Base-by-base conservation (phyloP, 2,329 filamentous ascomycete genomes). In the Dothiorella sarmentorum region DNA sequence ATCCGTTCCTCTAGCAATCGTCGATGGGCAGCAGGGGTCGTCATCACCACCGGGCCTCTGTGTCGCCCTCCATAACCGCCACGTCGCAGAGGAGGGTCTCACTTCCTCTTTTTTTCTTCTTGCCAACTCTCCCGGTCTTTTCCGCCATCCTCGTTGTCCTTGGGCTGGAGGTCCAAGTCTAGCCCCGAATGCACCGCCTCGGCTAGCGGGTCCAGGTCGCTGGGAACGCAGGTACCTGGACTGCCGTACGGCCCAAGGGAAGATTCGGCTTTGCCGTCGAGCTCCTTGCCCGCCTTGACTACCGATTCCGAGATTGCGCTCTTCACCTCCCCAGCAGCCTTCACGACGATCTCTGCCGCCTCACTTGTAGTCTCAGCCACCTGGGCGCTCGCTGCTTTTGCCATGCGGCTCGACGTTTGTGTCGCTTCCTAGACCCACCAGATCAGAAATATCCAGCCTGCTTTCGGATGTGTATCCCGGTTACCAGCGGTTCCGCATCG, bases 161-260 rank as follows among this genome's bases (percentile, higher is more conserved):
- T 43, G 17, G 20, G 26, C 18, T 33, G 5, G 26, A 26, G 18
- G 52, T 55, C 24, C 17, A 58, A 33, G 24, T 45, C 29, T 4
- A 59, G 24, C 17, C 58, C 58, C 9, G 69, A 64, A 18, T 71
- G 49, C 10, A 70, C 64, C 9, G 68, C 69, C 17, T 59, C 66
- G 1, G 67, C 69, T 44, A 73, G 71, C 0, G 62, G 61, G 62
- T 73, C 71, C 11, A 73, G 61, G 51, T 73, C 70, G 7, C 67
- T 70, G 15, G 67, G 66, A 13, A 64, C 64, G 57, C 70, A 71
- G 13, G 67, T 72, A 11, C 65, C 67, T 4, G 65, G 67, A 20
- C 66, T 70, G 4, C 64, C 56, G 27, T 72, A 73, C 3, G 69
- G 71, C 11, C 69, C 70, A n/a, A 64, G 61, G 47, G 52, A 52